These are phyloP conservation scores for Nidularia pulvinata DNA, from an alignment of 768 basidiomycete genomes.

Conservation along the genomic window DNA sequence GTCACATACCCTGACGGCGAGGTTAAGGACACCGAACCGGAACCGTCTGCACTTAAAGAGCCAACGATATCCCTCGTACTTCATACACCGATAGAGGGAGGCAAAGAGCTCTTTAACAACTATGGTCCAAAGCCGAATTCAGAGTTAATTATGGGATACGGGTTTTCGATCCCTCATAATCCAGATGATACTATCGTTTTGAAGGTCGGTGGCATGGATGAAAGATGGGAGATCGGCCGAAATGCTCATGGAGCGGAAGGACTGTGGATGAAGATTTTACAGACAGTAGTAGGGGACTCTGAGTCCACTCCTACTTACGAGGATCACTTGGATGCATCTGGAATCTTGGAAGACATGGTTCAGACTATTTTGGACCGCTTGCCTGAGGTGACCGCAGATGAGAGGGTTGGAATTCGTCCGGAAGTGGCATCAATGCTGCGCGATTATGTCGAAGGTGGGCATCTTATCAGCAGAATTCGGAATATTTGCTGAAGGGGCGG, in stretches of 20 bases:
- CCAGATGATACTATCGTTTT: constrained; percentile 88
- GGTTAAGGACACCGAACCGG: constrained; percentile 6
- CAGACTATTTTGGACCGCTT: constrained; percentile 46
- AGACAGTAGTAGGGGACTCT: constrained; percentile 18
- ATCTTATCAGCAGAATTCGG: neutral
- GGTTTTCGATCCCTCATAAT: constrained; percentile 79
- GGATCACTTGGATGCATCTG: constrained; percentile 68
- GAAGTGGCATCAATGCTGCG: constrained; percentile 66
- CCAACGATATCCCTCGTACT: constrained; percentile 62
- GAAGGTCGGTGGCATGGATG: constrained; percentile 59
- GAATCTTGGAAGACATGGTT: constrained; percentile 68
- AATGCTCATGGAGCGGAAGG: constrained; percentile 50
- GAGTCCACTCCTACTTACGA: constrained; percentile 41
- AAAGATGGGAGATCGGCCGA: constrained; percentile 66
- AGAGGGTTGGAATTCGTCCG: constrained; percentile 33
- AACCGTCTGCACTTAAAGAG: constrained; percentile 2
- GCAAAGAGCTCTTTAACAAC: constrained; percentile 81
- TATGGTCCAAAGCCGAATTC: constrained; percentile 92
- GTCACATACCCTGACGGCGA: constrained; percentile 37
- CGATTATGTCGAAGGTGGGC: constrained; percentile 66
- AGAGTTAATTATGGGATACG: constrained; percentile 90
- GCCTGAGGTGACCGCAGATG: constrained; percentile 26
- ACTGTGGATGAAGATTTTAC: constrained; percentile 58
- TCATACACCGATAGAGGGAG: constrained; percentile 37
- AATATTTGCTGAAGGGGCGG: neutral